Base-by-base conservation (phyloP, 495 filamentous ascomycete species). In the Podospora sp. region DNA sequence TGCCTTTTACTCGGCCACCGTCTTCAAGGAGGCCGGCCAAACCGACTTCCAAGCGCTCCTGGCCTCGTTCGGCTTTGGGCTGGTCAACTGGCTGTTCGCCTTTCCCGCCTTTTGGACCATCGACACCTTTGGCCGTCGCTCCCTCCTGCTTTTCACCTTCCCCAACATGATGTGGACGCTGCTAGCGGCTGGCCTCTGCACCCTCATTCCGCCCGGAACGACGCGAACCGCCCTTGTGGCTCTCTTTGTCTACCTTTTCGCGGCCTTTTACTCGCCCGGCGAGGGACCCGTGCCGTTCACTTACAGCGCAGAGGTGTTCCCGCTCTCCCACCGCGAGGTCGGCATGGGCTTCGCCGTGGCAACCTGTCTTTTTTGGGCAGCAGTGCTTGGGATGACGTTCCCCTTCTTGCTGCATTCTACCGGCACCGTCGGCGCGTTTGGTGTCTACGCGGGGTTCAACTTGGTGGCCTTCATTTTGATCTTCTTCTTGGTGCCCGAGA, bases 211-310 rank as follows among this genome's bases (percentile, higher is more conserved):
- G 1, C 49, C 67, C 11, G 81, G 64, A 57, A 76, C 65, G 0
- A 85, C 87, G 0, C 89, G 91, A 71, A 72, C 89, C 0, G 88
- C 77, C 2, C 72, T 90, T 0, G 85, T 94, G 40, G 87, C 90
- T 4, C 77, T 90, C 35, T 93, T 92, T 75, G 77, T 93, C 60
- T 92, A 88, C 78, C 68, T 92, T 20, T 92, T 91, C 71, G 83
- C 77, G 52, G 86, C 82, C n/a, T 91, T 91, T 72, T 93, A 92
- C 76, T 90, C 88, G 0, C 89, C 90, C 2, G 92, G 92, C 26
- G 91, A 92, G 72, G 92, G 92, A 0, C 92, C 92, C 6, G 91
- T 94, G 0, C 91, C 92, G 2, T 94, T 92, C 71, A 89, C 90
- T 7, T 93, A 94, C 77, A 88, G 85, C 16, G 91, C 91, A 52